Conservation (phyloP, 108 stramenopile genomes). For the Skeletonema potamos region DNA sequence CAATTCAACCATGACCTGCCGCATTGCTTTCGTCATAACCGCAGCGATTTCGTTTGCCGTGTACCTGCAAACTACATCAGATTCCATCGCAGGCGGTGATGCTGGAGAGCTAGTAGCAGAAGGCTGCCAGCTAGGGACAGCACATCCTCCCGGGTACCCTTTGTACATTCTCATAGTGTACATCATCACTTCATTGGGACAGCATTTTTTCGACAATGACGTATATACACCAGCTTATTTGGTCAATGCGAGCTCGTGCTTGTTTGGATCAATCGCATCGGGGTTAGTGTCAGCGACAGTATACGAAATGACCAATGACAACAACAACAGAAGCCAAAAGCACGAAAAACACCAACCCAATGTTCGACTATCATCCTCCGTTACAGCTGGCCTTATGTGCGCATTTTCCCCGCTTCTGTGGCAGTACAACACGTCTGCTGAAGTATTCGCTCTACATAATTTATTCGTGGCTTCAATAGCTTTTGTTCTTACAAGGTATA, state of each 20-base stretch:
- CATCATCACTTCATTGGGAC: constrained; percentile 18
- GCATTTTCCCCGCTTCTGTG: constrained; percentile 74
- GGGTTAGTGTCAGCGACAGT: constrained; percentile 26
- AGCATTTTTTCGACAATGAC: constrained; percentile 19
- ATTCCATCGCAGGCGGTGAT: constrained; percentile 72
- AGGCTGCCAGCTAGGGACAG: constrained; percentile 70
- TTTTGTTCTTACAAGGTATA: constrained; percentile 24
- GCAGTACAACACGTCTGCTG: constrained; percentile 78
- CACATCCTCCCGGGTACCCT: constrained; percentile 87
- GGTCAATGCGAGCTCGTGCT: constrained; percentile 33
- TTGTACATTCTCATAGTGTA: constrained; percentile 53
- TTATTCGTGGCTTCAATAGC: constrained; percentile 51
- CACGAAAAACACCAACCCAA: neutral
- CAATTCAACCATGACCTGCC: neutral
- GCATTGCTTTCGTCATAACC: constrained; percentile 13
- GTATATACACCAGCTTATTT: constrained; percentile 13
- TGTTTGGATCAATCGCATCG: constrained; percentile 37
- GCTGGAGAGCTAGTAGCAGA: constrained; percentile 77
- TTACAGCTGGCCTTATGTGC: constrained; percentile 34
- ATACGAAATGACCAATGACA: constrained; percentile 3
- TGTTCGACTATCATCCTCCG: constrained; percentile 10
- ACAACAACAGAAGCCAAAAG: neutral
- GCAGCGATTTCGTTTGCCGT: constrained; percentile 31
- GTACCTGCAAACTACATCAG: constrained; percentile 47
- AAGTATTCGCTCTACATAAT: constrained; percentile 90